Conservation (phyloP, 73 alveolate species). For the Paramecium sexaurelia region DNA sequence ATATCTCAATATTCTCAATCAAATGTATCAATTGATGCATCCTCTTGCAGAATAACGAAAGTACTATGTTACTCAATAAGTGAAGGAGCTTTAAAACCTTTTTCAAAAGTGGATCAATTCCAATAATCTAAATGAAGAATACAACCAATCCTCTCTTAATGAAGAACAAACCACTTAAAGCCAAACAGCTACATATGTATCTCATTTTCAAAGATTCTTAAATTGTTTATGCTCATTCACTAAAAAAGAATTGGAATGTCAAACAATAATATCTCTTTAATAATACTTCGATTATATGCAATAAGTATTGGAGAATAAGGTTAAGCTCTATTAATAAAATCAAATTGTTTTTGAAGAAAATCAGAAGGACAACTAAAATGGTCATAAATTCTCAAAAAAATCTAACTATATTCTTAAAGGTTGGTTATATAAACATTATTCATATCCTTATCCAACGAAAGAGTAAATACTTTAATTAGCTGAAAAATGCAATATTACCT, state of each 20-base stretch:
- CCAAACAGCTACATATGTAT: neutral
- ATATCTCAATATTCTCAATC: neutral
- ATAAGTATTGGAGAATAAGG: neutral
- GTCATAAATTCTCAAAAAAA: slow-evolving; percentile 22
- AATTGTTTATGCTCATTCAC: neutral
- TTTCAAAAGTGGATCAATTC: slow-evolving; percentile 6
- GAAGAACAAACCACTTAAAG: neutral
- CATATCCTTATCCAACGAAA: slow-evolving; percentile 27
- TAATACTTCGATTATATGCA: neutral
- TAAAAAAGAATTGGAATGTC: neutral
- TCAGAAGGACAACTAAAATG: neutral
- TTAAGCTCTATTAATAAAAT: neutral
- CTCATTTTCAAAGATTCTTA: neutral
- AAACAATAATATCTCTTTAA: neutral
- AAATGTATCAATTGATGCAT: neutral
- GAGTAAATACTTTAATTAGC: neutral
- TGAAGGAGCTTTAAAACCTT: neutral
- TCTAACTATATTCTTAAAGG: neutral
- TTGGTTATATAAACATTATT: slow-evolving; percentile 15
- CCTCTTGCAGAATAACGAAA: neutral
- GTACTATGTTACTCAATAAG: neutral
- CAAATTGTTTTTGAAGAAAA: neutral
- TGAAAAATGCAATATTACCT: slow-evolving; percentile 8
- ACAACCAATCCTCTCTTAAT: neutral
- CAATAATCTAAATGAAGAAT: neutral